Conservation (phyloP, 495 filamentous ascomycete genomes). For the Oidiodendron maius region DNA sequence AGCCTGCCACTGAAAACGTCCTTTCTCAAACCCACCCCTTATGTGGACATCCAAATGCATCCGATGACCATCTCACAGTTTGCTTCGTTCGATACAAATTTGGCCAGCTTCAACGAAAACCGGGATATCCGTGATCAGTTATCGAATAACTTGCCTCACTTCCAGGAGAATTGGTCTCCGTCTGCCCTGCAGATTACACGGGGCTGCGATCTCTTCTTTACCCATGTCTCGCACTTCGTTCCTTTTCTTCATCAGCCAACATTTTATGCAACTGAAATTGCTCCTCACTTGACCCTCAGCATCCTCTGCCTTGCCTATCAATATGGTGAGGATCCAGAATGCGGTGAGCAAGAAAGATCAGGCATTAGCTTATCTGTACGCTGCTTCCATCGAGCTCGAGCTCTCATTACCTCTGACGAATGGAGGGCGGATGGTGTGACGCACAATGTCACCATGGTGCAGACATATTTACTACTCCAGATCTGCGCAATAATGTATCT, state of each 20-base stretch:
- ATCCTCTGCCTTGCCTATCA: constrained; percentile 33
- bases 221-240: constrained; percentile 27
- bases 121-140: too few species aligned
- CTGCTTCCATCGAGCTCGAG: constrained; percentile 30
- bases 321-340: constrained; percentile 33
- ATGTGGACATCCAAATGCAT: too few species aligned
- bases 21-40: too few species aligned
- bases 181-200: too few species aligned
- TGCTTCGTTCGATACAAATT: too few species aligned
- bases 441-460: constrained; percentile 21
- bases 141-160: too few species aligned
- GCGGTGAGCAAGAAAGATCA: constrained; percentile 21
- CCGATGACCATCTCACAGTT: too few species aligned
- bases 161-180: too few species aligned
- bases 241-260: constrained; percentile 31
- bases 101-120: too few species aligned
- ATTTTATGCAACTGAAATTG: constrained; percentile 21
- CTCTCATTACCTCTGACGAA: constrained; percentile 19
- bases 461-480: constrained; percentile 30
- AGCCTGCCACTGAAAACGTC: too few species aligned
- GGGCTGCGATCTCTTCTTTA: too few species aligned
- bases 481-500: too few species aligned
- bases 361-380: constrained; percentile 22
- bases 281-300: constrained; percentile 24
- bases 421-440: constrained; percentile 2